Evolutionary conservation across 495 filamentous ascomycete genomes (phyloP).

Genomic region (Massariosphaeria phaeospora): DNA sequence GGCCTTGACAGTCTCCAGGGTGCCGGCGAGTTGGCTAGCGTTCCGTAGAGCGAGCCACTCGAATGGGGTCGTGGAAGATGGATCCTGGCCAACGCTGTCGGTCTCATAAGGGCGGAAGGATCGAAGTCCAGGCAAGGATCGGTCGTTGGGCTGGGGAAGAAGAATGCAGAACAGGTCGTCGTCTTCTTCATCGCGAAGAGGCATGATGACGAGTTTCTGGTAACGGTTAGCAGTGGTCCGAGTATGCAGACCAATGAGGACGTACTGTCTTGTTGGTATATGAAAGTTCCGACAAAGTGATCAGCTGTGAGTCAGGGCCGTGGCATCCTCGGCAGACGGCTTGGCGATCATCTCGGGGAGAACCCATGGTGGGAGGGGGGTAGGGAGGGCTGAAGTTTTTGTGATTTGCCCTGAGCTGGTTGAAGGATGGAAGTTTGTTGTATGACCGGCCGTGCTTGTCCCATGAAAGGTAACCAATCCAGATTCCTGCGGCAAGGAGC

Average conservation of each 20-base stretch:
- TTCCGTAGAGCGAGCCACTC: neutral
- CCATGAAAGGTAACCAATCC: neutral
- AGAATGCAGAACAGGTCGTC: conserved; percentile 12
- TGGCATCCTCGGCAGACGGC: conserved; percentile 4
- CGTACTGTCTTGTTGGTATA: neutral
- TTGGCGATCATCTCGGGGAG: neutral
- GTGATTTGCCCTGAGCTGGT: neutral
- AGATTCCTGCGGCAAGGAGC: neutral
- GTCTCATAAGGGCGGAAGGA: neutral
- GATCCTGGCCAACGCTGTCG: neutral
- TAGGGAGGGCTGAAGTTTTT: neutral
- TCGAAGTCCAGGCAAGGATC: neutral
- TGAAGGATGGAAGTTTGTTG: neutral
- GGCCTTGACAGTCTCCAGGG: neutral
- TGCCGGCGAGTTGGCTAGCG: neutral
- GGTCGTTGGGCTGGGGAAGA: neutral
- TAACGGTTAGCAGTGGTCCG: neutral
- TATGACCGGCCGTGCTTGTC: neutral
- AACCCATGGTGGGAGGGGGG: neutral
- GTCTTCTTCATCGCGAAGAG: neutral
- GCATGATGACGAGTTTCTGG: conserved; percentile 2
- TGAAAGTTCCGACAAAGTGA: neutral
- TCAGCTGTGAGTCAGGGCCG: neutral
- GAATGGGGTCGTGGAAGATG: neutral
- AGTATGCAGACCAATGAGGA: neutral